Percentiles rank a stretch among this genome's conserved stretches.
Evolutionary conservation across 2,329 filamentous ascomycete species (phyloP).

Genomic region (Aureobasidium vineae): DNA sequence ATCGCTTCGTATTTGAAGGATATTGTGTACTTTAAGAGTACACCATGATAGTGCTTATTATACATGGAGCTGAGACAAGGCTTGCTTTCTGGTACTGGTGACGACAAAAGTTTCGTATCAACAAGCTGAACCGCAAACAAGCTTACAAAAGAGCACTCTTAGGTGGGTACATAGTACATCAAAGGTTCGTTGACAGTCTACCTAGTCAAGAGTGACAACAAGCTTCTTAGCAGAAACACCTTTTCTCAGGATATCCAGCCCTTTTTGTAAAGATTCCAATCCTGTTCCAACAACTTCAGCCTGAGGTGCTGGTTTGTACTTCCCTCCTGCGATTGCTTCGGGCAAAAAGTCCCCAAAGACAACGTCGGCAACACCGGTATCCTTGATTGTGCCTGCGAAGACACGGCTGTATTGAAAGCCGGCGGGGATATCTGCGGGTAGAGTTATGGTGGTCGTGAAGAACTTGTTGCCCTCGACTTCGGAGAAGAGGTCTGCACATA

Average conservation of each 20-base stretch:
- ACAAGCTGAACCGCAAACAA: too few species aligned
- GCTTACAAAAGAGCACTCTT: too few species aligned
- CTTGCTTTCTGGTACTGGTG: too few species aligned
- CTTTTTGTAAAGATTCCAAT: constrained; percentile 30
- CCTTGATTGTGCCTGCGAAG: constrained; percentile 17
- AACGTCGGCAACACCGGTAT: constrained; percentile 14
- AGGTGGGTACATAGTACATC: too few species aligned
- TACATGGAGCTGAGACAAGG: too few species aligned
- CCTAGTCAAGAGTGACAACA: constrained; percentile 27
- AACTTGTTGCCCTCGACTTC: constrained; percentile 12
- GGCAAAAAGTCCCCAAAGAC: constrained; percentile 28
- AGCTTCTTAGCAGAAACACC: constrained; percentile 32
- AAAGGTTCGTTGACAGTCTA: too few species aligned
- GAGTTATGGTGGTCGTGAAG: not conserved
- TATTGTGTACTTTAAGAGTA: too few species aligned
- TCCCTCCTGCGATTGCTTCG: constrained; percentile 27
- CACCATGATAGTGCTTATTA: too few species aligned
- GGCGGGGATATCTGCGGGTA: not conserved
- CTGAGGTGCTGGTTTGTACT: constrained; percentile 28
- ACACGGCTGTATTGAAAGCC: constrained; percentile 5
- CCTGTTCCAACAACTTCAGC: constrained; percentile 29
- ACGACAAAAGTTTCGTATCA: too few species aligned
- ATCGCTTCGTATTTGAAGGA: too few species aligned
- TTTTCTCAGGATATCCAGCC: constrained; percentile 28
- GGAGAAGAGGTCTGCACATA: constrained; percentile 9